These are phyloP conservation scores for Glaciozyma martinii DNA, from an alignment of 768 basidiomycete species.

Conservation along the genomic window DNA sequence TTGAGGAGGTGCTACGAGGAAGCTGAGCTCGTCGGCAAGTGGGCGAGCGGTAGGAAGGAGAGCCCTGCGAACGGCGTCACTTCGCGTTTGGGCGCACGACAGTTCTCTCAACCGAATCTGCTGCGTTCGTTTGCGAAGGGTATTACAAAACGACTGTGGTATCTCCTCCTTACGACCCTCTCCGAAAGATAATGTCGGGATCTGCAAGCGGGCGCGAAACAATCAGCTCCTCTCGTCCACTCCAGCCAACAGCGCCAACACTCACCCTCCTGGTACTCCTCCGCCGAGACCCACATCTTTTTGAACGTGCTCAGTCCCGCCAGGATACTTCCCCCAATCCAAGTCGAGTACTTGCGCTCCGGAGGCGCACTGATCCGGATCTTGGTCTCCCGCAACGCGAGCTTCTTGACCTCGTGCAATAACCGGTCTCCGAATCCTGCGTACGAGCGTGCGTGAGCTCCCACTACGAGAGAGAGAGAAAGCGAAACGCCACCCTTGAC, in stretches of 20 bases:
- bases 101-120: not conserved
- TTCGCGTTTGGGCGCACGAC: no score
- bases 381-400: constrained; percentile 90
- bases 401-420: constrained; percentile 90
- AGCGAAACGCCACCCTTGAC: constrained; percentile 76
- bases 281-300: constrained; percentile 99
- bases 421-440: constrained; percentile 94
- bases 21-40: not conserved
- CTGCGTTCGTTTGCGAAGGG: not conserved
- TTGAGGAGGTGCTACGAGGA: not conserved
- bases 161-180: not conserved
- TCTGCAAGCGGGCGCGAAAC: not conserved
- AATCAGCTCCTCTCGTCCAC: no score
- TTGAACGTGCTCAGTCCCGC: constrained; percentile 96
- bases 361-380: constrained; percentile 99
- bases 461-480: not conserved
- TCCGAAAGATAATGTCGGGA: constrained; percentile 30
- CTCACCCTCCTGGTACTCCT: constrained; percentile 86
- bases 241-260: not conserved
- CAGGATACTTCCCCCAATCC: constrained; percentile 80
- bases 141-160: no score
- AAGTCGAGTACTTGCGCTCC: constrained; percentile 85
- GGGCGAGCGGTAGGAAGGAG: not conserved
- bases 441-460: not conserved
- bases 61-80: not conserved